Conservation (phyloP, 2,329 filamentous ascomycete species). For the Neonectria sp. region DNA sequence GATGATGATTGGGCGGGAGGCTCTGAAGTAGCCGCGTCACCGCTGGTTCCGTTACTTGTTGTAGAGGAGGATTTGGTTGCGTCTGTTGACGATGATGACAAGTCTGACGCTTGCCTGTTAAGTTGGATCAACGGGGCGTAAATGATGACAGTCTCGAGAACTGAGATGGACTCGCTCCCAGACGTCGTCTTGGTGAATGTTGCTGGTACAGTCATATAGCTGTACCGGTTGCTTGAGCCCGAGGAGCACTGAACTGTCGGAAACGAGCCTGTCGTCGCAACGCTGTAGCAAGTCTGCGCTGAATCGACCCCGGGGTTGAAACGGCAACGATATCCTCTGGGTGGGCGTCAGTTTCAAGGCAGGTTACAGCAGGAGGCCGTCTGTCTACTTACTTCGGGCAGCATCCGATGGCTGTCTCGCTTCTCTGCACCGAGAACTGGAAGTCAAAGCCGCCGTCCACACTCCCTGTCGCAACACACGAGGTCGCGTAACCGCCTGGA, state of each 20-base stretch:
- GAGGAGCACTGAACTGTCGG: conserved; percentile 39
- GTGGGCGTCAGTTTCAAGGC: neutral
- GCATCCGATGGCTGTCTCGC: conserved; percentile 53
- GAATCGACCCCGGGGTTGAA: neutral
- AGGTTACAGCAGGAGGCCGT: no score
- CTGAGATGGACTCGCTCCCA: neutral
- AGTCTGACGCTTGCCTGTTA: conserved; percentile 43
- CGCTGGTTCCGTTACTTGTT: neutral
- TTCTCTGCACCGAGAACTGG: conserved; percentile 44
- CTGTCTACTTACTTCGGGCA: conserved; percentile 48
- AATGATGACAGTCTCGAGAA: conserved; percentile 33
- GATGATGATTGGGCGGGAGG: neutral
- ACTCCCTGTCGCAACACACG: conserved; percentile 50
- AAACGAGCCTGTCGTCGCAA: conserved; percentile 36
- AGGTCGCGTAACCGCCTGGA: conserved; percentile 50
- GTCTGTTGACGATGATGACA: conserved; percentile 32
- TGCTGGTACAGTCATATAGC: conserved; percentile 34
- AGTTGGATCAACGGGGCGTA: conserved; percentile 52
- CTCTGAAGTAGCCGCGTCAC: neutral
- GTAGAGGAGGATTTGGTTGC: conserved; percentile 10
- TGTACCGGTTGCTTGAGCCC: conserved; percentile 36
- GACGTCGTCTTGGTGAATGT: conserved; percentile 23
- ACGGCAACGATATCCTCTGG: conserved; percentile 26
- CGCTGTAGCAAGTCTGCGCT: conserved; percentile 32
- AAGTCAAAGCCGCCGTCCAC: conserved; percentile 44